These are phyloP conservation scores for Castanopsis chinensis DNA, from an alignment of 306 rosid genomes.

Conservation along the genomic window DNA sequence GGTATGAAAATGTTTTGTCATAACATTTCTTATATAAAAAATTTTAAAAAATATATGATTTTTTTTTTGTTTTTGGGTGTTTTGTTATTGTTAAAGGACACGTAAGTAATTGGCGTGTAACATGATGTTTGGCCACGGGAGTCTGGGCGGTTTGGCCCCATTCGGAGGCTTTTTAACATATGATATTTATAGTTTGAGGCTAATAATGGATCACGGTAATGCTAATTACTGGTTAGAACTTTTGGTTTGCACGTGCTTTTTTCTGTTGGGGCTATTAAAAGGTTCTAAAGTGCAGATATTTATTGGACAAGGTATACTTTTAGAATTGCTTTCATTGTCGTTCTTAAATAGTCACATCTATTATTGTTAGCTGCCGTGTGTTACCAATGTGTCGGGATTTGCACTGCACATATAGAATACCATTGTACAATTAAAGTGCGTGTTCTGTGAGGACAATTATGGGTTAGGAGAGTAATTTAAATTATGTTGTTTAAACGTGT, in stretches of 20 bases:
- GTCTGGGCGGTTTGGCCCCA: too few relatives aligned
- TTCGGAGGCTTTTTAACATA: too few relatives aligned
- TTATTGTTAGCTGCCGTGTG: neutral
- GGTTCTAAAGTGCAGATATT: neutral
- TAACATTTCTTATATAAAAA: too few relatives aligned
- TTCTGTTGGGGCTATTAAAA: neutral
- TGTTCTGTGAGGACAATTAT: neutral
- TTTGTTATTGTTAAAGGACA: neutral
- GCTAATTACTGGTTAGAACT: neutral
- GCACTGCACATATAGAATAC: neutral
- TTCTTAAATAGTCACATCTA: neutral
- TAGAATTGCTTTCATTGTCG: neutral
- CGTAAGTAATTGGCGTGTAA: neutral
- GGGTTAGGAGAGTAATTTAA: too few relatives aligned
- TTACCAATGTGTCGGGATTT: neutral
- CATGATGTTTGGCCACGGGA: neutral
- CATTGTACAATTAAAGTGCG: neutral
- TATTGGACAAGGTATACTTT: neutral
- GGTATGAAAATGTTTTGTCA: fast-evolving
- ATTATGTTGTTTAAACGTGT: too few relatives aligned
- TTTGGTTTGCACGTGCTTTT: neutral
- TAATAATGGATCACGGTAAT: too few relatives aligned
- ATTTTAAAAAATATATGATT: neutral
- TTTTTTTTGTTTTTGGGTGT: too few relatives aligned
- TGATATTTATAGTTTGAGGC: too few relatives aligned